A percentile compares a stretch with the other conserved stretches of the same genome.
These are phyloP conservation scores for Calonectria multiphialidica DNA, from an alignment of 2,329 filamentous ascomycete genomes.

Conservation along the genomic window DNA sequence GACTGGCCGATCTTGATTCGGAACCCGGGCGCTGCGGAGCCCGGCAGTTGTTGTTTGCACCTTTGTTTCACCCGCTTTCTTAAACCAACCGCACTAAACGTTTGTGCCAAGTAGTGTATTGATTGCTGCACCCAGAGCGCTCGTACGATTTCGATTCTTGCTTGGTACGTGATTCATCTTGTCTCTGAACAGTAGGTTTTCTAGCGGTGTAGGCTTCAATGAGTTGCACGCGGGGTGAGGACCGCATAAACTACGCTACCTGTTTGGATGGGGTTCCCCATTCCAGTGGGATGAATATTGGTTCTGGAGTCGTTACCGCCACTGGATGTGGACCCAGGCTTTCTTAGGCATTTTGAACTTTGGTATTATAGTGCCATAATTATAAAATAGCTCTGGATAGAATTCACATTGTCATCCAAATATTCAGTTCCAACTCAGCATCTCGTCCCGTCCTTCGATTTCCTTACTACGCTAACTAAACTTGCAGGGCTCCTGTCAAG, in stretches of 20 bases:
- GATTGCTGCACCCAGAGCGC: neutral
- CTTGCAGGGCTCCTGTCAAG: neutral
- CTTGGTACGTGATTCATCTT: neutral
- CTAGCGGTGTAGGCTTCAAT: too few species aligned
- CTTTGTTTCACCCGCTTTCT: neutral
- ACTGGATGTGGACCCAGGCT: neutral
- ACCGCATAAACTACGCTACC: too few species aligned
- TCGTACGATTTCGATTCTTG: neutral
- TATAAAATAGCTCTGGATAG: too few species aligned
- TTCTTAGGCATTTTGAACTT: neutral
- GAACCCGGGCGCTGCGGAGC: neutral
- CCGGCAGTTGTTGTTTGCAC: neutral
- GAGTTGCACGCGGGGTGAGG: too few species aligned
- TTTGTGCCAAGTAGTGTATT: neutral
- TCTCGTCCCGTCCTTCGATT: neutral
- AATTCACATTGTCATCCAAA: too few species aligned
- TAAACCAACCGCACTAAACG: neutral
- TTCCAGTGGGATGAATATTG: too few species aligned
- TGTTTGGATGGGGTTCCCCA: too few species aligned
- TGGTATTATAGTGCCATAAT: too few species aligned
- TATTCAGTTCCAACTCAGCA: too few species aligned
- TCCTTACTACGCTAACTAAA: neutral
- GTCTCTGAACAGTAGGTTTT: too few species aligned
- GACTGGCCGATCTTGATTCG: neutral
- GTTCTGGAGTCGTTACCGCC: too few species aligned